phyloP scores from a whole-genome alignment of 441 rosid species.

The Dalechampia spathulata region DNA sequence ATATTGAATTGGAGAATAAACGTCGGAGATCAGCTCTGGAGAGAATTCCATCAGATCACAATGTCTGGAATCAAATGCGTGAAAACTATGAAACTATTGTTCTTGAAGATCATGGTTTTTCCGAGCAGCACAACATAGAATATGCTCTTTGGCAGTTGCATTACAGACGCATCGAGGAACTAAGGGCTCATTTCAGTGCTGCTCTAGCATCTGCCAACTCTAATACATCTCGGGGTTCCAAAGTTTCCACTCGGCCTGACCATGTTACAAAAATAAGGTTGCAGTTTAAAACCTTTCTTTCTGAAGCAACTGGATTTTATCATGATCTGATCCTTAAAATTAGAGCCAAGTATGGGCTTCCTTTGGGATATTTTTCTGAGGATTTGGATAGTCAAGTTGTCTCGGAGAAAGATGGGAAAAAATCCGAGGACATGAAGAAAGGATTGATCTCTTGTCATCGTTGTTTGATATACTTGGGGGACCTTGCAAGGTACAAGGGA shows the following conservation, averaged over 20 bases:
- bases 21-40: conserved; percentile 70
- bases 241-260: conserved; percentile 53
- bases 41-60: conserved; percentile 68
- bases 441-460: conserved; percentile 89
- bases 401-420: conserved; percentile 69
- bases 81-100: conserved; percentile 92
- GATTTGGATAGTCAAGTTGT: conserved; percentile 49
- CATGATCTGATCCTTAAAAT: conserved; percentile 79
- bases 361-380: conserved; percentile 70
- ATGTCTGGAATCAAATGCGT: conserved; percentile 88
- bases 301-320: conserved; percentile 93
- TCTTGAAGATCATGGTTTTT: conserved; percentile 82
- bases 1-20: conserved; percentile 67
- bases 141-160: conserved; percentile 85
- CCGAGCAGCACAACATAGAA: conserved; percentile 79
- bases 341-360: conserved; percentile 87
- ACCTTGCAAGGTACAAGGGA: conserved; percentile 93
- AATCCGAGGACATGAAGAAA: conserved; percentile 58
- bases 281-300: conserved; percentile 86
- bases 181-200: conserved; percentile 59
- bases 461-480: conserved; percentile 96
- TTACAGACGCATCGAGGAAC: conserved; percentile 76
- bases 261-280: conserved; percentile 51
- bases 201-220: conserved; percentile 43
- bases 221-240: conserved; percentile 38